A percentile compares a stretch with the other conserved stretches of the same genome.
phyloP scores from a whole-genome alignment of 495 filamentous ascomycete genomes.

The Penicillium soppii region DNA sequence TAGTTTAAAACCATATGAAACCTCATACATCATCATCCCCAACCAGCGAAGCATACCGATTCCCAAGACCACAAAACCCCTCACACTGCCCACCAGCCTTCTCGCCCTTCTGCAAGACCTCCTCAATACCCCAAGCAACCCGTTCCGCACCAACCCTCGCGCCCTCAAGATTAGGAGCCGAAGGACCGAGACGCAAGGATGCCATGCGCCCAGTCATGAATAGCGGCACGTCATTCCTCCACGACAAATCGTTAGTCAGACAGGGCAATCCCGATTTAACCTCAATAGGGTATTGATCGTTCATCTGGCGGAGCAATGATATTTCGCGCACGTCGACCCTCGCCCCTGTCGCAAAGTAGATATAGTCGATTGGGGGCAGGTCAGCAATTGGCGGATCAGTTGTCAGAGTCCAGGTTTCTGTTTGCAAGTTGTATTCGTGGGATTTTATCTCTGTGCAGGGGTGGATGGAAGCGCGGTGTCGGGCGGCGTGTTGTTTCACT shows the following conservation, averaged over 20 bases:
- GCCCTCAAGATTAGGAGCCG: slow-evolving; percentile 61
- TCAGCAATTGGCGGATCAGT: slow-evolving; percentile 49
- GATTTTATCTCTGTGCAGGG: slow-evolving; percentile 45
- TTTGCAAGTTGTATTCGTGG: slow-evolving; percentile 30
- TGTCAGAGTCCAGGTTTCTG: slow-evolving; percentile 49
- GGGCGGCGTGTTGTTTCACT: slow-evolving; percentile 47
- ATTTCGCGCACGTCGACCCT: slow-evolving; percentile 49
- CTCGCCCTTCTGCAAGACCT: slow-evolving; percentile 36
- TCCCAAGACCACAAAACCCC: slow-evolving; percentile 34
- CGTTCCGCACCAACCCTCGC: slow-evolving; percentile 63
- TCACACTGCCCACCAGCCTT: slow-evolving; percentile 25
- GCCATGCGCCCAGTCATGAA: slow-evolving; percentile 62
- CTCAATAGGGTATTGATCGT: slow-evolving; percentile 51
- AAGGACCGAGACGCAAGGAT: slow-evolving; percentile 57
- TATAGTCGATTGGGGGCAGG: slow-evolving; percentile 58
- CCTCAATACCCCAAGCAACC: slow-evolving; percentile 59
- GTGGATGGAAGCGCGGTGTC: slow-evolving; percentile 46
- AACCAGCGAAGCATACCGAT: slow-evolving; percentile 31
- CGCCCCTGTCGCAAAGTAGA: slow-evolving; percentile 63
- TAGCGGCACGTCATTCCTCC: slow-evolving; percentile 57
- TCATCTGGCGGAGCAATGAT: slow-evolving; percentile 50
- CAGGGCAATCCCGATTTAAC: slow-evolving; percentile 56
- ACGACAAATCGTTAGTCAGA: slow-evolving; percentile 62
- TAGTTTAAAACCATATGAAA: slow-evolving; percentile 1
- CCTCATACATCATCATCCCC: slow-evolving; percentile 10